Conservation (phyloP, 257 asterid genomes). For the Solanum megistacrolobum region DNA sequence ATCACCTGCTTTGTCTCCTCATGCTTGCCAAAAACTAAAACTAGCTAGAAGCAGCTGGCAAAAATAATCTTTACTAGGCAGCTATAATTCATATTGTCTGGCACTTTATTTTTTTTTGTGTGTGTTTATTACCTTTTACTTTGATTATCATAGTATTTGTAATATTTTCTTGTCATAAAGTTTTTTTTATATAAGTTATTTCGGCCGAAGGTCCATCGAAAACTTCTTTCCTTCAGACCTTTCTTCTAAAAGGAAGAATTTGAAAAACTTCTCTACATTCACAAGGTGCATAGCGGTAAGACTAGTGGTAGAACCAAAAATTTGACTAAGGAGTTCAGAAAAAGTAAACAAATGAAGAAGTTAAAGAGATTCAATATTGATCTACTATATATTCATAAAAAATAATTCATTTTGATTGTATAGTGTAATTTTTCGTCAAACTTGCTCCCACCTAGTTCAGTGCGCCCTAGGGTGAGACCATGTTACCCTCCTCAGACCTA, state of each 20-base stretch:
- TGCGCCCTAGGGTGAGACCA: neutral
- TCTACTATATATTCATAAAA: neutral
- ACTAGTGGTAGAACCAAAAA: neutral
- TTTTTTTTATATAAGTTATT: neutral
- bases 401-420: neutral
- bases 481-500: fast-evolving
- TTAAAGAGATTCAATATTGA: neutral
- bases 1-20: neutral
- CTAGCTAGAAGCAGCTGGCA: neutral
- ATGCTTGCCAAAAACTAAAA: neutral
- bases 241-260: neutral
- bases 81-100: neutral
- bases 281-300: neutral
- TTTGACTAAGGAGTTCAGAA: neutral
- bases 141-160: neutral
- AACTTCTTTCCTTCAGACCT: neutral
- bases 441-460: neutral
- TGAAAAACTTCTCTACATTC: neutral
- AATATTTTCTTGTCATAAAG: neutral
- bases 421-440: neutral
- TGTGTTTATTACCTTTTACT: neutral
- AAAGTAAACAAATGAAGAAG: neutral
- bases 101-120: neutral
- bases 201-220: fast-evolving
- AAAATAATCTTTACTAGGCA: neutral